These are phyloP conservation scores for Clarireedia homoeocarpa DNA, from an alignment of 2,329 filamentous ascomycete species.

Conservation along the genomic window DNA sequence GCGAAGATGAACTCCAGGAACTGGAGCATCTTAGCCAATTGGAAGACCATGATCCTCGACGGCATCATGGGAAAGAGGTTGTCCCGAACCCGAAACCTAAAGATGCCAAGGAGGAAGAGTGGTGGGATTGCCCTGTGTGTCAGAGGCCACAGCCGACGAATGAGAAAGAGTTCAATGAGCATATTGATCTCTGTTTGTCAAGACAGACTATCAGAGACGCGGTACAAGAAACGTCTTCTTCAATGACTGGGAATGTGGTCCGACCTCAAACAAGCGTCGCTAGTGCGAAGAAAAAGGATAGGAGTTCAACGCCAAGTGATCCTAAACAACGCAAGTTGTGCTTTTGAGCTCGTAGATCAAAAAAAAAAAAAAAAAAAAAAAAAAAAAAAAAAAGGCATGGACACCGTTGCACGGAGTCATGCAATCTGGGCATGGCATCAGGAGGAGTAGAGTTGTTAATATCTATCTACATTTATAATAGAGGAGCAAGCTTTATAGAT, in stretches of 20 bases:
- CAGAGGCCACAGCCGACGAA: constrained; percentile 64
- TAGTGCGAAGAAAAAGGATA: constrained; percentile 3
- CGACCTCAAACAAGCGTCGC: background rate
- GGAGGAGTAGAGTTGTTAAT: no score
- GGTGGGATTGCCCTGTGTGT: constrained; percentile 88
- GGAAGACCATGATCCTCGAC: constrained; percentile 24
- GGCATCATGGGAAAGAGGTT: constrained; percentile 45
- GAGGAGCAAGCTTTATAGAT: no score
- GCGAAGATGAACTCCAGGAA: constrained; percentile 52
- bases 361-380: no score
- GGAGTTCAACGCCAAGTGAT: background rate
- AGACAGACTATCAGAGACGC: constrained; percentile 77
- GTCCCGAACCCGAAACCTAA: constrained; percentile 34
- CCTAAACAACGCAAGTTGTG: constrained; percentile 8
- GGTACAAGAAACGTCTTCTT: constrained; percentile 44
- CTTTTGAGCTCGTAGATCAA: background rate
- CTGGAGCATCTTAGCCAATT: constrained; percentile 52
- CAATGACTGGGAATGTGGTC: no score
- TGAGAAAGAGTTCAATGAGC: constrained; percentile 75
- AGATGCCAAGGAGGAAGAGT: constrained; percentile 33
- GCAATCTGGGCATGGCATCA: background rate
- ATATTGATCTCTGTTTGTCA: constrained; percentile 89
- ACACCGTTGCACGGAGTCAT: background rate
- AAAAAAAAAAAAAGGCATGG: no score
- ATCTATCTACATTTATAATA: no score